phyloP scores from a whole-genome alignment of 2,329 filamentous ascomycete species.

The Aspergillus terreus region DNA sequence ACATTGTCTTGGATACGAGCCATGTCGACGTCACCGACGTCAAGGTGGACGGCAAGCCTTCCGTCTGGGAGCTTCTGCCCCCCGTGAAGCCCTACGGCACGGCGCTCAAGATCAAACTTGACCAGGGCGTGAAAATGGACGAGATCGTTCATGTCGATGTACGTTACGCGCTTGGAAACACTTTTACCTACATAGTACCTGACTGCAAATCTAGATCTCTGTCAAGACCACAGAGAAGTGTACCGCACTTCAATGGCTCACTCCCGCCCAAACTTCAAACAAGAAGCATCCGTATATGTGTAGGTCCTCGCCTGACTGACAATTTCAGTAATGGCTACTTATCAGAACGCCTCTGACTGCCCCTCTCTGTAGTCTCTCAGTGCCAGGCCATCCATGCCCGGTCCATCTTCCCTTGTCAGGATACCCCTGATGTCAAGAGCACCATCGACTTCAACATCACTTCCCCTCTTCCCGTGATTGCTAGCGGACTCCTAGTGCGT shows the following conservation, averaged over 20 bases:
- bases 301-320: constrained; percentile 23
- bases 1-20: constrained; percentile 86
- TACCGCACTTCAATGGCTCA: constrained; percentile 93
- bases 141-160: constrained; percentile 48
- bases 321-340: background rate
- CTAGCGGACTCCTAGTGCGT: constrained; percentile 69
- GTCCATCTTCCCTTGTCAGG: constrained; percentile 93
- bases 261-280: constrained; percentile 88
- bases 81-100: constrained; percentile 65
- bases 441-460: constrained; percentile 85
- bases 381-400: constrained; percentile 95
- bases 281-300: constrained; percentile 95
- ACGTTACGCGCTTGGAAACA: constrained; percentile 13
- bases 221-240: constrained; percentile 82
- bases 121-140: constrained; percentile 44
- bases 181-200: background rate
- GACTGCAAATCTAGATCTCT: constrained; percentile 49
- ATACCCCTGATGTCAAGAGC: constrained; percentile 96
- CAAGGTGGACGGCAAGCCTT: constrained; percentile 61
- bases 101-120: constrained; percentile 47
- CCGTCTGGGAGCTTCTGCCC: constrained; percentile 67
- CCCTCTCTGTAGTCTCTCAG: constrained; percentile 63
- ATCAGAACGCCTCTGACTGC: background rate
- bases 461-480: constrained; percentile 84
- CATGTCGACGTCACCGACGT: constrained; percentile 71